phyloP scores from a whole-genome alignment of 2,329 filamentous ascomycete species.

The Pseudohalonectria lignicola region DNA sequence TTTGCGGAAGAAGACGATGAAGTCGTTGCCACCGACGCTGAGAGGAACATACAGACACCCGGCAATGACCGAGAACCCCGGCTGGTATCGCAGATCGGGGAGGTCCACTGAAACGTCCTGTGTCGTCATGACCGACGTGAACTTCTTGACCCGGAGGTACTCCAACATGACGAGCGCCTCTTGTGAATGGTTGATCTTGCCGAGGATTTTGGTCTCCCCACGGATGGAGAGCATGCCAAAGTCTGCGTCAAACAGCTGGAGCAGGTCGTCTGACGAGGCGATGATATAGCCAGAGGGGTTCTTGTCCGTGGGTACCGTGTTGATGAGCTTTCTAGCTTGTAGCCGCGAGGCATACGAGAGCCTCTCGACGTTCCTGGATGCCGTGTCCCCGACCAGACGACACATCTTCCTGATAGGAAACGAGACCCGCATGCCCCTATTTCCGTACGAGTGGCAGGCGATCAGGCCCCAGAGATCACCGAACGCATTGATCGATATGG shows the following conservation, averaged over 20 bases:
- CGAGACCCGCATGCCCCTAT: slow-evolving; percentile 74
- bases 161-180: slow-evolving; percentile 78
- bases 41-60: slow-evolving; percentile 75
- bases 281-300: slow-evolving; percentile 87
- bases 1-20: slow-evolving; percentile 84
- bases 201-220: slow-evolving; percentile 82
- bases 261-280: slow-evolving; percentile 73
- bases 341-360: slow-evolving; percentile 77
- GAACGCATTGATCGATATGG: slow-evolving; percentile 82
- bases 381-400: slow-evolving; percentile 73
- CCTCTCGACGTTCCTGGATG: slow-evolving; percentile 78
- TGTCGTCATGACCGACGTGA: slow-evolving; percentile 67
- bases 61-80: slow-evolving; percentile 68
- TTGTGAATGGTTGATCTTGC: slow-evolving; percentile 62
- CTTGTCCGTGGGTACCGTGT: slow-evolving; percentile 66
- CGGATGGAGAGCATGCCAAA: slow-evolving; percentile 76
- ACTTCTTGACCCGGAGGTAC: slow-evolving; percentile 65
- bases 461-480: slow-evolving; percentile 81
- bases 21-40: slow-evolving; percentile 64
- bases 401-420: slow-evolving; percentile 93
- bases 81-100: slow-evolving; percentile 67
- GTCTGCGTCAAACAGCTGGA: slow-evolving; percentile 79
- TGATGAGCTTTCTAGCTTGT: slow-evolving; percentile 80
- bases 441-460: slow-evolving; percentile 72
- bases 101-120: slow-evolving; percentile 70